Base-by-base conservation (phyloP, 1,284 basidiomycete genomes). In the Ceratobasidium papillatum region DNA sequence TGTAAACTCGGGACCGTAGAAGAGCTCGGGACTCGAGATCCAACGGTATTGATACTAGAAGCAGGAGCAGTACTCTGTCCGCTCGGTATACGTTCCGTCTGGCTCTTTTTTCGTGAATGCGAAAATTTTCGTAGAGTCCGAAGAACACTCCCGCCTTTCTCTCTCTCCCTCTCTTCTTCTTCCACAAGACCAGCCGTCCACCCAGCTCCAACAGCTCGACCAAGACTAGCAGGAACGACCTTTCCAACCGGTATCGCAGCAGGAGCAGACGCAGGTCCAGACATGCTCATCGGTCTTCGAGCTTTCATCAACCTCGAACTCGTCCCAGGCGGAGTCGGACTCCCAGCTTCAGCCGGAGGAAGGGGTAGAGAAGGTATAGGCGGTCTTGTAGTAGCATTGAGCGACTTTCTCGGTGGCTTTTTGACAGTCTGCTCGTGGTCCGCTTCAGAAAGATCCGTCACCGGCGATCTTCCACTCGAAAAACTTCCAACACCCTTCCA, bases 391-490 rank as follows among this genome's bases (percentile, higher is more conserved):
- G 56, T 56, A 19, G 34, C 56, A 17, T 30, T 41, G 14, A 27
- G 12, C 2, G 68, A 72, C n/a, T 72, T 72, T 2, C 69, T 19
- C 25, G 58, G 56, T 1, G 69, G 58, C 36, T 72, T 72, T 36
- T 72, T 72, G 45, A 72, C 69, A 2, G 69, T 72, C 12, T 58
- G 58, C 30, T 72, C 69, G 47, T 72, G 69, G n/a, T 72, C 69
- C n/a, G 38, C 41, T 5, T 72, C 58, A 2, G 32, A 45, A 30
- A 32, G 3, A 8, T 36, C 22, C 17, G 30, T n/a, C 2, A 72
- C 69, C 11, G 69, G 69, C 12, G 69, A 72, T 1, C 58, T 25
- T 17, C 43, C 52, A 17, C 32, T 38, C 58, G 69, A 72, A 52
- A 72, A 72, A 14, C 43, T 49, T 12, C 69, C 69, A 19, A 72